These are phyloP conservation scores for Coniella vitis DNA, from an alignment of 2,329 filamentous ascomycete species.

Conservation along the genomic window DNA sequence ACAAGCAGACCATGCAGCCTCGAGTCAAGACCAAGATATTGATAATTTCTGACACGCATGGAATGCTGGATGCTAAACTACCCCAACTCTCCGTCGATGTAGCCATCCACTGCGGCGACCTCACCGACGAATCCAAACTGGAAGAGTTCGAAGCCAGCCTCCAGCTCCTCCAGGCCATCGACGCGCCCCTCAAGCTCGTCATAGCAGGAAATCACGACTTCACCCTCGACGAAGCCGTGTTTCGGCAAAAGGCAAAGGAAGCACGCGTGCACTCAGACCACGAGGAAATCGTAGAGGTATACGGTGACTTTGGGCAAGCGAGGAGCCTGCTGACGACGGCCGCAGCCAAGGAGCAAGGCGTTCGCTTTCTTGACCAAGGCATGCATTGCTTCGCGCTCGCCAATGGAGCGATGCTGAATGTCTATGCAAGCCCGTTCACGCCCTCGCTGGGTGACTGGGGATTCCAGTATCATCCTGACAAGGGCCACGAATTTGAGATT, in stretches of 20 bases:
- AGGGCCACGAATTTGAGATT: constrained; percentile 33
- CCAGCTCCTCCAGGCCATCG: constrained; percentile 32
- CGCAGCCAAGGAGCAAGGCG: constrained; percentile 29
- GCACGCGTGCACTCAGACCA: constrained; percentile 12
- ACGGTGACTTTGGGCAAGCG: constrained; percentile 33
- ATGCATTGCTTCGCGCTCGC: constrained; percentile 37
- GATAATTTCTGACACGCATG: constrained; percentile 41
- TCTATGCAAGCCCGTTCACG: constrained; percentile 50
- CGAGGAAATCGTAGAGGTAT: constrained; percentile 24
- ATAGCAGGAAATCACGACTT: constrained; percentile 52
- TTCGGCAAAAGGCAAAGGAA: constrained; percentile 20
- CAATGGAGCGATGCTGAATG: constrained; percentile 41
- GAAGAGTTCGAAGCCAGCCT: constrained; percentile 35
- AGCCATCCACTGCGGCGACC: constrained; percentile 46
- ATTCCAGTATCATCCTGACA: constrained; percentile 38
- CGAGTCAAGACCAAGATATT: constrained; percentile 17
- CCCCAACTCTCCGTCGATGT: constrained; percentile 32
- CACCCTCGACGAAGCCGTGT: constrained; percentile 29
- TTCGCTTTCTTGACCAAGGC: constrained; percentile 45
- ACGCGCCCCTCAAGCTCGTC: constrained; percentile 44
- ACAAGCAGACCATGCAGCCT: neutral
- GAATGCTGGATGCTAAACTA: constrained; percentile 16
- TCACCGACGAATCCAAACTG: constrained; percentile 36
- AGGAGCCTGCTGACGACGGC: constrained; percentile 32
- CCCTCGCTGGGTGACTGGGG: constrained; percentile 39